Evolutionary conservation across 169 alveolate genomes (phyloP), one percentile per base, ranked within the genome.

Genomic region (Amoebophrya sp.): DNA sequence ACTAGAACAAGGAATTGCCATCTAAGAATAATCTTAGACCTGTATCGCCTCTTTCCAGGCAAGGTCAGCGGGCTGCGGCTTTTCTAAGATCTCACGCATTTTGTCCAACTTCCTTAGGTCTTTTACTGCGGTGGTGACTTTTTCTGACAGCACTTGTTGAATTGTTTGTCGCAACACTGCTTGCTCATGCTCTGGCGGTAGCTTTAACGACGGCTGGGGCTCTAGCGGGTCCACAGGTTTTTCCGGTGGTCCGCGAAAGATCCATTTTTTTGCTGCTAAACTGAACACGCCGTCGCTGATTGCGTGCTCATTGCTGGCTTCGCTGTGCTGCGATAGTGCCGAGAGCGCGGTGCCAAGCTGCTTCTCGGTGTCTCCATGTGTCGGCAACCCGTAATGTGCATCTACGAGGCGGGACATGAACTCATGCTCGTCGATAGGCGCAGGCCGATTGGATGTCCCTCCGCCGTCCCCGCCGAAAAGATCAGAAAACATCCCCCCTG

Each of bases 151-250:
- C 33, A 65, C 83, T 36, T 6, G 39, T 29, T 65, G 18, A 29
- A 65, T 6, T 36, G 83, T 65, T 1, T 65, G 12, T 18, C 83
- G 2, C 83, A 65, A 26, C 83, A 65, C 36, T 29, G 3, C n/a
- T 18, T 65, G 83, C n/a, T 65, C 83, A 6, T 65, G 83, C 83
- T 65, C 83, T 26, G 83, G 83, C 26, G 83, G 83, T 18, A 65
- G 83, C 10, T 65, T 65, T 10, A 65, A 26, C 3, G 39, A 26
- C 83, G 83, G 83, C 83, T 65, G 83, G 39, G n/a, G 83, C 83
- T 65, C 38, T 36, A 65, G 26, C 83, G 83, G 83, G 83, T 65
- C 83, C 33, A 65, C 83, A 1, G 36, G 36, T 26, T 12, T 26
- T 65, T 65, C 2, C 33, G 26, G 33, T 18, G 36, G 39, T 26